Percentiles rank a stretch among this genome's conserved stretches.
phyloP scores from a whole-genome alignment of 208 protist genomes.

The Blastocrithidia nonstop region DNA sequence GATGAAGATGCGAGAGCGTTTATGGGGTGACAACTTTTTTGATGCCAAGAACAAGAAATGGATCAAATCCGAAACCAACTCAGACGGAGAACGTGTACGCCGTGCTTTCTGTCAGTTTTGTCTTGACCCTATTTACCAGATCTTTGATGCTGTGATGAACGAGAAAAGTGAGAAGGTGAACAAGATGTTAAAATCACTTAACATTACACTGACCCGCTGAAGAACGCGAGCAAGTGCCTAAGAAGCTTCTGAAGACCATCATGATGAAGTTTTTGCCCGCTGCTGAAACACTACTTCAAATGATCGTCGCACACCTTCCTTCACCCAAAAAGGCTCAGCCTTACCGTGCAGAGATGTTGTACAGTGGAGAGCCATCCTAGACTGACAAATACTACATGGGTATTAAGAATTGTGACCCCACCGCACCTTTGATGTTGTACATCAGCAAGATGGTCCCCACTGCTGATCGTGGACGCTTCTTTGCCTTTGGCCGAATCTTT shows the following conservation, averaged over 20 bases:
- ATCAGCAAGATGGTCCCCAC: constrained; percentile 99
- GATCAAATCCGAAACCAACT: constrained; percentile 53
- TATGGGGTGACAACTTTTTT: constrained; percentile 99
- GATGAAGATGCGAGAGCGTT: constrained; percentile 71
- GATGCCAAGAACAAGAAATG: constrained; percentile 80
- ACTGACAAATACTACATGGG: constrained; percentile 84
- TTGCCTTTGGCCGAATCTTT: constrained; percentile 65
- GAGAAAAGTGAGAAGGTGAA: constrained; percentile 87
- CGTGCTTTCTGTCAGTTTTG: constrained; percentile 94
- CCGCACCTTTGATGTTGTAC: constrained; percentile 97
- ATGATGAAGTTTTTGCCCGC: constrained; percentile 97
- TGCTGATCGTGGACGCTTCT: constrained; percentile 87
- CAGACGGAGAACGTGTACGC: constrained; percentile 42
- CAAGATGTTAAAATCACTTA: constrained; percentile 90
- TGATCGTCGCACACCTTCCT: constrained; percentile 97
- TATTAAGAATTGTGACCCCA: constrained; percentile 88
- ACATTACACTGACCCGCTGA: constrained; percentile 86
- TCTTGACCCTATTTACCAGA: constrained; percentile 94
- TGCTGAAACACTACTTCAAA: constrained; percentile 96
- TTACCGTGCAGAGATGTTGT: constrained; percentile 92
- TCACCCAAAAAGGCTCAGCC: constrained; percentile 95
- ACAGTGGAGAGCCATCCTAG: constrained; percentile 91
- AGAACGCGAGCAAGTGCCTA: constrained; percentile 84
- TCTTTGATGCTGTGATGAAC: constrained; percentile 93
- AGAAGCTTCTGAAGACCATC: constrained; percentile 94